Evolutionary conservation across 768 basidiomycete species (phyloP).

Genomic region (Coprinopsis sp.): DNA sequence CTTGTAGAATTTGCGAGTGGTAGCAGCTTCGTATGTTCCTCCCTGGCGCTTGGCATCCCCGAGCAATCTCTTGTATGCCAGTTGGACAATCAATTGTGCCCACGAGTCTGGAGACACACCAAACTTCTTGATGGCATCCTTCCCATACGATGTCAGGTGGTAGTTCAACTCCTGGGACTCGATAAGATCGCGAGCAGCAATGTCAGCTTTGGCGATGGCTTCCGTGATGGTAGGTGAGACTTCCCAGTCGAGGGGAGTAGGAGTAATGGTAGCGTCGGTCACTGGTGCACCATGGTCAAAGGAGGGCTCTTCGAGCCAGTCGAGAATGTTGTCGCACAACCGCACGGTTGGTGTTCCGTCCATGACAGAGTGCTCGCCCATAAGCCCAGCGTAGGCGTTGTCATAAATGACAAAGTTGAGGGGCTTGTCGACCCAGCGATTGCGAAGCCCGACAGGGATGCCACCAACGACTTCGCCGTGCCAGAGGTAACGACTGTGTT

Average conservation of each 20-base stretch:
- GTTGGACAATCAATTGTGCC: slow-evolving; percentile 89
- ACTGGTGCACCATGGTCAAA: slow-evolving; percentile 57
- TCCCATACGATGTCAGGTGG: slow-evolving; percentile 73
- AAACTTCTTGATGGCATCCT: slow-evolving; percentile 78
- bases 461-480: slow-evolving; percentile 62
- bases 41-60: slow-evolving; percentile 52
- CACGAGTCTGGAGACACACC: slow-evolving; percentile 92
- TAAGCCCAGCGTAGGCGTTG: slow-evolving; percentile 74
- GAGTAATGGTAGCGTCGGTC: slow-evolving; percentile 22
- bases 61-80: slow-evolving; percentile 77
- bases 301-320: slow-evolving; percentile 48
- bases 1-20: slow-evolving; percentile 82
- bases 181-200: slow-evolving; percentile 52
- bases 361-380: slow-evolving; percentile 94
- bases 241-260: slow-evolving; percentile 60
- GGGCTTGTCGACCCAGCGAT: slow-evolving; percentile 90
- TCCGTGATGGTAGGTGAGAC: slow-evolving; percentile 40
- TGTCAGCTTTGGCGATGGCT: slow-evolving; percentile 56
- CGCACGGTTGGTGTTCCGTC: slow-evolving; percentile 81
- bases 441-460: slow-evolving; percentile 54
- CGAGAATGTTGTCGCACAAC: slow-evolving; percentile 65
- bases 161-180: slow-evolving; percentile 60
- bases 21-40: slow-evolving; percentile 91
- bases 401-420: slow-evolving; percentile 82
- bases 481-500: slow-evolving; percentile 73